Evolutionary conservation across 2,329 filamentous ascomycete genomes (phyloP), one percentile per base, ranked within the genome.

Genomic region (Nothopassalora personata): DNA sequence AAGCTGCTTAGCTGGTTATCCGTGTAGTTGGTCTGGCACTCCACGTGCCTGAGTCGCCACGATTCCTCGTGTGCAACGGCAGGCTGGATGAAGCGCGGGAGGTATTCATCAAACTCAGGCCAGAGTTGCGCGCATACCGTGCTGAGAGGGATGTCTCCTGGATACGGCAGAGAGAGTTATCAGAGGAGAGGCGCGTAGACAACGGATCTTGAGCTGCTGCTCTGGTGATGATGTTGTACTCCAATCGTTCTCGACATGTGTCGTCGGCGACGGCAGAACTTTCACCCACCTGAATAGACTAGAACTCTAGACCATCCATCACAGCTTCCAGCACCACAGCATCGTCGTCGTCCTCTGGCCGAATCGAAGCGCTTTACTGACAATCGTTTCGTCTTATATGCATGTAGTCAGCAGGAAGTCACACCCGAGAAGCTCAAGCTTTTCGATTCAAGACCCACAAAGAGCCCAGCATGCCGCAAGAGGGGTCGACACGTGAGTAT

Each of bases 81-180:
- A 51, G 53, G n/a, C 61, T 62, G 18, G 63, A 66, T 5, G 60
- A 71, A 50, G 68, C 65, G 53, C 34, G 60, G 53, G 15, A 31
- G 46, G 60, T 62, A 18, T 67, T 71, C 30, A 61, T 69, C 36
- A 74, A 70, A 47, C 80, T 81, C 54, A 75, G 79, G 1, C 71
- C 76, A 1, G 77, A 80, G 34, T 63, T 80, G 34, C 61, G 70
- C 3, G 66, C 72, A 0, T 68, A 76, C 47, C 75, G 79, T 56
- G 72, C 77, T 9, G 71, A 77, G 5, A 72, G 78, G 54, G 81
- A 83, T 66, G 83, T 83, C 68, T 68, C 70, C 0, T 69, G 79
- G 15, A 83, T 83, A 80, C 71, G 72, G 39, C 15, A 43, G n/a
- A 43, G 18, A 15, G 39, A 43, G 39, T 15, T 43, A 13, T 43